Conservation (phyloP, 345 rosid species). For the Populus ilicifolia region DNA sequence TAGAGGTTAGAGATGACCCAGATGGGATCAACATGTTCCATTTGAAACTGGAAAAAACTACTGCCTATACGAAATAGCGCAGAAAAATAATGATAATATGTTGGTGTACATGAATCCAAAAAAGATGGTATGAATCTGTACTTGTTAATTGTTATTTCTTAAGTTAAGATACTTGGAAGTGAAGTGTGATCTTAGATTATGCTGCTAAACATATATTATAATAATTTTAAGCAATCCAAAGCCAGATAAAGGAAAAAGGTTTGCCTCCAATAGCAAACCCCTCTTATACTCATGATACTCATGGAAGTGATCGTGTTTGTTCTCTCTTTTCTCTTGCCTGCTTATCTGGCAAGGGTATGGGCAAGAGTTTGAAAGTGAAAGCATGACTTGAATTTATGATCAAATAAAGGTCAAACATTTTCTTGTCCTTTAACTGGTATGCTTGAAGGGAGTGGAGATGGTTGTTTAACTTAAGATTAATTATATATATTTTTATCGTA, state of each 20-base stretch:
- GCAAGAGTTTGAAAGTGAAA: background rate
- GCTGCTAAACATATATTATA: background rate
- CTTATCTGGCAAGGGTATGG: too few relatives aligned
- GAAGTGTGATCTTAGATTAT: background rate
- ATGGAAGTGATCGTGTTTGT: background rate
- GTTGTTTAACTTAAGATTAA: too few relatives aligned
- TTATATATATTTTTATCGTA: too few relatives aligned
- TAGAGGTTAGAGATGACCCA: background rate
- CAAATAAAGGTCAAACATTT: background rate
- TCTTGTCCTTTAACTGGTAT: background rate
- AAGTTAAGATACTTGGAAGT: background rate
- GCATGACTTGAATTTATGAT: background rate
- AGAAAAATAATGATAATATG: background rate
- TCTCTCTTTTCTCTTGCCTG: background rate
- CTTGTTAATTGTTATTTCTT: too few relatives aligned
- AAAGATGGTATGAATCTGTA: too few relatives aligned
- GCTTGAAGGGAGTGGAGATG: too few relatives aligned
- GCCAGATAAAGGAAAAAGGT: background rate
- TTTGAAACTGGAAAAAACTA: background rate
- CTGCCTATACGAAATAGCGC: background rate
- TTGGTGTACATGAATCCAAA: background rate
- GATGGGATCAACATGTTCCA: background rate
- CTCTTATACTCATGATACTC: background rate
- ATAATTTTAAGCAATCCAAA: background rate
- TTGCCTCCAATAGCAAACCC: constrained; percentile 1